phyloP scores from a whole-genome alignment of 2,329 filamentous ascomycete species.

The Cercospora citrullina region DNA sequence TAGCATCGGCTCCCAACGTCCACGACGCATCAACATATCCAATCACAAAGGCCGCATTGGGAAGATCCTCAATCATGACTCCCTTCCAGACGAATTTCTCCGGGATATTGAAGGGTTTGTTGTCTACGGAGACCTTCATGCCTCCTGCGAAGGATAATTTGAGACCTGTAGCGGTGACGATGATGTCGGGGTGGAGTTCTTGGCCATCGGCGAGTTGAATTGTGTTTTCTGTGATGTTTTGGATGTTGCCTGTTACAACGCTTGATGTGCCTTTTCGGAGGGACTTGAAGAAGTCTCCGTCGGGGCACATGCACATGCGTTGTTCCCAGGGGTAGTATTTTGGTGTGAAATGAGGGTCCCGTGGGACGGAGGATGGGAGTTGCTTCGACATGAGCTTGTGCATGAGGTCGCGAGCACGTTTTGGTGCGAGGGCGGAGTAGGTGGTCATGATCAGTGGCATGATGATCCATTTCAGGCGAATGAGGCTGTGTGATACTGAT shows the following conservation, averaged over 20 bases:
- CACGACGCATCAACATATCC: slow-evolving; percentile 64
- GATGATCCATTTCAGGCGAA: slow-evolving; percentile 41
- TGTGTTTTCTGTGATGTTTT: slow-evolving; percentile 49
- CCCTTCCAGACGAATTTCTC: slow-evolving; percentile 61
- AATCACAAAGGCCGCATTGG: slow-evolving; percentile 59
- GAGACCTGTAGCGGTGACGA: slow-evolving; percentile 66
- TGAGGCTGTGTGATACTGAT: slow-evolving; percentile 34
- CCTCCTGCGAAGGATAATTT: slow-evolving; percentile 56
- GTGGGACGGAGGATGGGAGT: slow-evolving; percentile 49
- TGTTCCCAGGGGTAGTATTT: slow-evolving; percentile 63
- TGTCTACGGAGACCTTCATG: slow-evolving; percentile 53
- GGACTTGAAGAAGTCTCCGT: slow-evolving; percentile 59
- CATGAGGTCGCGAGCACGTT: slow-evolving; percentile 39
- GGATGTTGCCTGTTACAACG: slow-evolving; percentile 58
- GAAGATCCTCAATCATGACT: slow-evolving; percentile 62
- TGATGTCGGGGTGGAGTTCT: slow-evolving; percentile 58
- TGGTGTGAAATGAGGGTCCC: slow-evolving; percentile 47
- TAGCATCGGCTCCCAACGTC: slow-evolving; percentile 60
- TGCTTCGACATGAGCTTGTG: slow-evolving; percentile 46
- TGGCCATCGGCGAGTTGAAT: slow-evolving; percentile 48
- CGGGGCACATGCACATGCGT: slow-evolving; percentile 68
- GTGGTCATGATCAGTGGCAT: slow-evolving; percentile 38
- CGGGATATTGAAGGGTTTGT: slow-evolving; percentile 46
- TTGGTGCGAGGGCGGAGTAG: slow-evolving; percentile 39
- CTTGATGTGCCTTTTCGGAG: slow-evolving; percentile 53